phyloP scores from a whole-genome alignment of 805 yeast species.

The Candida coleopterorum region DNA sequence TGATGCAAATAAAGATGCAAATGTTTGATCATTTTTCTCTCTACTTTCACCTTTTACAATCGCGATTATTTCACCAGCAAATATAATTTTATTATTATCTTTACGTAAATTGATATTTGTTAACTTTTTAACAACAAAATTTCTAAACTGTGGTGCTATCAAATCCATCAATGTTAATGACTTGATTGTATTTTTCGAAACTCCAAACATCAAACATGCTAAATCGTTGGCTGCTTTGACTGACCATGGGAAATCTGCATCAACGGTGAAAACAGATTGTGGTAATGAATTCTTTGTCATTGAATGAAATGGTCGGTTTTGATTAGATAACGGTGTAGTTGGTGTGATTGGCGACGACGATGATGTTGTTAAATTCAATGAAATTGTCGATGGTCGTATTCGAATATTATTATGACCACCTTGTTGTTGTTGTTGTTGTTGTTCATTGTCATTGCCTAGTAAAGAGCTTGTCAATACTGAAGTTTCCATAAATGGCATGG shows the following conservation, averaged over 20 bases:
- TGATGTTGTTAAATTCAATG: constrained; percentile 21
- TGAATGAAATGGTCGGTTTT: constrained; percentile 53
- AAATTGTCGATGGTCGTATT: constrained; percentile 26
- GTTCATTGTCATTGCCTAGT: constrained; percentile 9
- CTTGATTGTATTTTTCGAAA: constrained; percentile 58
- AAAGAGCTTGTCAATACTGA: constrained; percentile 23
- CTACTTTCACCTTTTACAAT: constrained; percentile 59
- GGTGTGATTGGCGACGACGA: constrained; percentile 11
- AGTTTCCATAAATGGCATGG: constrained; percentile 59
- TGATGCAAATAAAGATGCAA: constrained; percentile 77
- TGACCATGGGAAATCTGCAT: constrained; percentile 68
- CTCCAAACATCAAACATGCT: constrained; percentile 84
- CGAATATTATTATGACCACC: constrained; percentile 9
- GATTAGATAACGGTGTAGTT: constrained; percentile 6
- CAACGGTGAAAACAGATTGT: constrained; percentile 83
- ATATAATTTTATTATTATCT: constrained; percentile 43
- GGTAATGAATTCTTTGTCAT: constrained; percentile 67
- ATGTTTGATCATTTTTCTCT: constrained; percentile 74
- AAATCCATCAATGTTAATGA: constrained; percentile 68
- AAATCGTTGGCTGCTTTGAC: constrained; percentile 84
- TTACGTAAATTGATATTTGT: constrained; percentile 19
- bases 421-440: no score
- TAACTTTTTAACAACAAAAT: constrained; percentile 59
- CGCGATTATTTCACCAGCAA: constrained; percentile 83
- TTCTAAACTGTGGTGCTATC: constrained; percentile 70